Evolutionary conservation across 257 asterid species (phyloP).

Genomic region (Scutellaria minor): DNA sequence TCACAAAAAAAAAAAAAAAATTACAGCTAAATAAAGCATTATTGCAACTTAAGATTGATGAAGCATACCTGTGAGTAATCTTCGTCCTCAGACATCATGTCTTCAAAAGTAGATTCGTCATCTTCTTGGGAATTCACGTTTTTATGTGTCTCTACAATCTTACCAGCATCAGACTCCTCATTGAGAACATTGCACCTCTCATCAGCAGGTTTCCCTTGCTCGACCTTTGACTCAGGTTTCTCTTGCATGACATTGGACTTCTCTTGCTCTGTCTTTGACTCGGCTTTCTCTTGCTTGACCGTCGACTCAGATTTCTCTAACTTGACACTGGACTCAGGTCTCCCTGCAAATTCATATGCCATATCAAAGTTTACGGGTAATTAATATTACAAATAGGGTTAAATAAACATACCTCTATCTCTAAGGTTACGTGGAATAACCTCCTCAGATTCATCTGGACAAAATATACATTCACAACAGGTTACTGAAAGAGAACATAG

Average conservation of each 20-base stretch:
- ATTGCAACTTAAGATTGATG: conserved; percentile 11
- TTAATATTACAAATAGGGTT: background rate
- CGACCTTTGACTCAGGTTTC: conserved; percentile 39
- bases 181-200: conserved; percentile 43
- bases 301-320: background rate
- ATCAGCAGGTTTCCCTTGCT: conserved; percentile 45
- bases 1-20: background rate
- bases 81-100: conserved; percentile 41
- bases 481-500: background rate
- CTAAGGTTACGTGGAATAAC: conserved; percentile 42
- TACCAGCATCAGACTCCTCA: conserved; percentile 51
- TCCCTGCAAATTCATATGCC: conserved; percentile 40
- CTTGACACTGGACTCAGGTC: background rate
- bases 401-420: conserved; percentile 49
- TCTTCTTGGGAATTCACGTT: conserved; percentile 39
- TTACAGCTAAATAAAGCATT: background rate
- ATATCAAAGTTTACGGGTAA: background rate
- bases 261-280: conserved; percentile 33
- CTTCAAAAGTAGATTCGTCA: conserved; percentile 43
- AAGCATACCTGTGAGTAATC: conserved; percentile 42
- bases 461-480: conserved; percentile 11
- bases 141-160: conserved; percentile 51
- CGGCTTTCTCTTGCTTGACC: conserved; percentile 28
- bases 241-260: background rate
- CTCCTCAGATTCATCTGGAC: conserved; percentile 58